Conservation (phyloP, 176 grass and related monocot genomes). For the Carex littledalei region DNA sequence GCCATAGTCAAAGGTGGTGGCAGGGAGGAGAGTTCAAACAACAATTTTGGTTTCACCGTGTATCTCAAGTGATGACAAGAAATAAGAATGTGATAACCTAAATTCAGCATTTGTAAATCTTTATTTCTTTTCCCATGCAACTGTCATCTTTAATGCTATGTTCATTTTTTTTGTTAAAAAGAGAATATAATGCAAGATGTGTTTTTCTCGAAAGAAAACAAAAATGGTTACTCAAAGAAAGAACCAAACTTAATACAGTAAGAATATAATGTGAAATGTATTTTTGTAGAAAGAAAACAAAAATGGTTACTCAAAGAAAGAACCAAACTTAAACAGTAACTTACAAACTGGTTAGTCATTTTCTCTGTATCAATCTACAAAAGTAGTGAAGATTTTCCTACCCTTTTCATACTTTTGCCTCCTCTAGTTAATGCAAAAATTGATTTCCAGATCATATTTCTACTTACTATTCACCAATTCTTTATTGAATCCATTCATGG, state of each 20-base stretch:
- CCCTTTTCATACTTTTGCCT: neutral
- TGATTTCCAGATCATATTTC: neutral
- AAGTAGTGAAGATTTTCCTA: neutral
- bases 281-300: neutral
- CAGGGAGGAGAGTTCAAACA: constrained; percentile 2
- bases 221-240: constrained; percentile 9
- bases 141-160: neutral
- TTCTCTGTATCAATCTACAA: neutral
- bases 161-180: neutral
- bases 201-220: neutral
- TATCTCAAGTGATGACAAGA: constrained; percentile 38
- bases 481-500: constrained; percentile 52
- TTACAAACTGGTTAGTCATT: neutral
- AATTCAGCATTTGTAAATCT: neutral
- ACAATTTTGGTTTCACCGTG: constrained; percentile 38
- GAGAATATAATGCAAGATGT: neutral
- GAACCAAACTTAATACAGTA: neutral
- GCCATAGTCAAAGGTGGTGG: constrained; percentile 28
- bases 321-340: neutral
- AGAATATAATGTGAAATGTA: neutral
- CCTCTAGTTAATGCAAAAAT: neutral
- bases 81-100: neutral
- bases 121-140: neutral
- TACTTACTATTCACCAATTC: neutral
- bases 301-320: constrained; percentile 4